These are phyloP conservation scores for Sarcomyxa edulis DNA, from an alignment of 768 basidiomycete species.

Conservation along the genomic window DNA sequence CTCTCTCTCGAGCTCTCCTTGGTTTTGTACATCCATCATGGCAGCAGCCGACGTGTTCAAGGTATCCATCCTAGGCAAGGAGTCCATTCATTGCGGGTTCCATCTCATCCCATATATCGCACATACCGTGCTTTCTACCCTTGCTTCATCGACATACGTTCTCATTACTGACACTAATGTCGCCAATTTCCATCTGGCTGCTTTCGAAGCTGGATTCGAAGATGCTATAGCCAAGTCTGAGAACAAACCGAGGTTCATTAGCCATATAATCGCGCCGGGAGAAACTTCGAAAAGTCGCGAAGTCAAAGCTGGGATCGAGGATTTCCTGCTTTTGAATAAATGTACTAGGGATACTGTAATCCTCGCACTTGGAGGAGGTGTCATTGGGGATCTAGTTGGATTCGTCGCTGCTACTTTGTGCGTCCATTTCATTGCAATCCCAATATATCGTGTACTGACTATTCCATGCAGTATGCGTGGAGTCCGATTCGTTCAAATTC, in stretches of 20 bases:
- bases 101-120: constrained; percentile 87
- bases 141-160: constrained; percentile 83
- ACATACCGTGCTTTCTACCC: constrained; percentile 58
- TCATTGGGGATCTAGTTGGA: constrained; percentile 94
- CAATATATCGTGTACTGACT: constrained; percentile 3
- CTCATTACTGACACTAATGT: constrained; percentile 92
- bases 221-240: constrained; percentile 24
- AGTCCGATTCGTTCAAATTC: constrained; percentile 91
- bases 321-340: constrained; percentile 80
- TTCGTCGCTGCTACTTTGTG: constrained; percentile 97
- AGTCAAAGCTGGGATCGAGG: constrained; percentile 91
- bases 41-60: constrained; percentile 58
- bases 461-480: constrained; percentile 83
- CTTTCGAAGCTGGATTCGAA: constrained; percentile 65
- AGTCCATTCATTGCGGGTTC: constrained; percentile 91
- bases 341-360: constrained; percentile 94
- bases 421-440: constrained; percentile 24
- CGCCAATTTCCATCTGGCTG: constrained; percentile 68
- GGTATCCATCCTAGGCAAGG: constrained; percentile 79
- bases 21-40: constrained; percentile 25
- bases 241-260: constrained; percentile 58
- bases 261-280: constrained; percentile 79
- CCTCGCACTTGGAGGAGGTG: constrained; percentile 92
- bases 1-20: no score
- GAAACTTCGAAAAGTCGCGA: constrained; percentile 90